These are phyloP conservation scores for Chloranthus sessilifolius DNA, from an alignment of 164 flowering plant species.

Conservation along the genomic window DNA sequence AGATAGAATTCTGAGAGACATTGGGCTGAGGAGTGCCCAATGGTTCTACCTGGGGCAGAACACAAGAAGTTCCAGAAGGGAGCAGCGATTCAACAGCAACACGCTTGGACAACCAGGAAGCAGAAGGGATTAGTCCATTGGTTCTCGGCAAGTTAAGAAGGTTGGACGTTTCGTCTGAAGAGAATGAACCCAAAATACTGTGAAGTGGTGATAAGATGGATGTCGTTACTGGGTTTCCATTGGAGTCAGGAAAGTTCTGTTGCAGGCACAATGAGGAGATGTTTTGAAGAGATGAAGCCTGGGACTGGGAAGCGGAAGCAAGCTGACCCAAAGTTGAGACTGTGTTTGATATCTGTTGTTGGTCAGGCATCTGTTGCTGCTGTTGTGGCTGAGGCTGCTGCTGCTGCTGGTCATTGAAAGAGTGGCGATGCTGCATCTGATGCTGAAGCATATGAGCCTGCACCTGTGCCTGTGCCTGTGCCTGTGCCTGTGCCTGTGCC, in stretches of 20 bases:
- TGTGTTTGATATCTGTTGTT: conserved; percentile 38
- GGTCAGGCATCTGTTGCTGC: conserved; percentile 35
- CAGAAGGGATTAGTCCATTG: conserved; percentile 31
- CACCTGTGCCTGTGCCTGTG: conserved; percentile 30
- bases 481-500: conserved; percentile 1
- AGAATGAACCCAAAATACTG: conserved; percentile 56
- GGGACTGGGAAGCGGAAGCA: conserved; percentile 45
- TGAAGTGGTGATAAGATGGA: conserved; percentile 58
- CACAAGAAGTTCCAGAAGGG: conserved; percentile 41
- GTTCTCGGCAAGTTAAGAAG: conserved; percentile 47
- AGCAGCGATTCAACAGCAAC: conserved; percentile 53
- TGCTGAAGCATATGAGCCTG: too few relatives aligned
- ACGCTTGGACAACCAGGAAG: conserved; percentile 60
- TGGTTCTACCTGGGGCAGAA: conserved; percentile 52
- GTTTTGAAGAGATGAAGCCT: conserved; percentile 41
- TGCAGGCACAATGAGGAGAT: conserved; percentile 57
- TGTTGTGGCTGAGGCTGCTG: conserved; percentile 30
- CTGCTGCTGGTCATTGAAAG: conserved; percentile 32
- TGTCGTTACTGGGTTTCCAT: conserved; percentile 39
- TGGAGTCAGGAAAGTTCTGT: conserved; percentile 52
- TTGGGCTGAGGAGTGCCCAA: conserved; percentile 41
- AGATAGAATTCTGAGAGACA: conserved; percentile 35
- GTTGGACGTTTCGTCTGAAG: conserved; percentile 63
- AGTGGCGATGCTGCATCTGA: conserved; percentile 25
- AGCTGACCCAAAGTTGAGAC: conserved; percentile 46